Evolutionary conservation across 805 yeast species (phyloP).

Genomic region (Cyberlindnera maritima): DNA sequence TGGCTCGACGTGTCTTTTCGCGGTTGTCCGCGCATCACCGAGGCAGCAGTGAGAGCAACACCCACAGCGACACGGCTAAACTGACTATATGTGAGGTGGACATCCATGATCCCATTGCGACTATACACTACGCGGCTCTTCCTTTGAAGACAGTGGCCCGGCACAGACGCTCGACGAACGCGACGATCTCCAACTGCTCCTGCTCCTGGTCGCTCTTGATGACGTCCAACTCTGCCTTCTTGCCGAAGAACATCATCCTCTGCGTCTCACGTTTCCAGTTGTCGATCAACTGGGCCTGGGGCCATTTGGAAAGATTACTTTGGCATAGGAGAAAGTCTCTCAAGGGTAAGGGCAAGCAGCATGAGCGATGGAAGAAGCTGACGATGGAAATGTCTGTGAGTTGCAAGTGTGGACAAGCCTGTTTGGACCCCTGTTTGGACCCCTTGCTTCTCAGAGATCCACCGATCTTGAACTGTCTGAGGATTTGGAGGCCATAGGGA

Average conservation of each 20-base stretch:
- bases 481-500: conserved; percentile 63
- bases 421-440: background rate
- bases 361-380: conserved; percentile 17
- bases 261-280: conserved; percentile 45
- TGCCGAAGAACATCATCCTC: conserved; percentile 51
- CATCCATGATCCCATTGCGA: too few species aligned
- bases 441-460: conserved; percentile 1
- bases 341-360: conserved; percentile 20
- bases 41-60: too few species aligned
- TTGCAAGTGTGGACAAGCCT: conserved; percentile 14
- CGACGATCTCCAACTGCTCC: conserved; percentile 1
- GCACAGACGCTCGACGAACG: conserved; percentile 6
- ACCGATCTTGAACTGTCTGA: conserved; percentile 39
- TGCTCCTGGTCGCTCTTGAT: conserved; percentile 14
- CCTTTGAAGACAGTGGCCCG: too few species aligned
- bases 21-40: too few species aligned
- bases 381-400: conserved; percentile 20
- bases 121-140: too few species aligned
- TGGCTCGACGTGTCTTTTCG: conserved; percentile 11
- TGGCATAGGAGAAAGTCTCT: conserved; percentile 31
- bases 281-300: background rate
- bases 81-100: too few species aligned
- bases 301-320: conserved; percentile 21
- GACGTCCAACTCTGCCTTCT: conserved; percentile 61
- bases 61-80: too few species aligned